Percentiles rank a stretch among this genome's conserved stretches.
Evolutionary conservation across 1,284 basidiomycete species (phyloP).

Genomic region (Ganoderma leucocontextum): DNA sequence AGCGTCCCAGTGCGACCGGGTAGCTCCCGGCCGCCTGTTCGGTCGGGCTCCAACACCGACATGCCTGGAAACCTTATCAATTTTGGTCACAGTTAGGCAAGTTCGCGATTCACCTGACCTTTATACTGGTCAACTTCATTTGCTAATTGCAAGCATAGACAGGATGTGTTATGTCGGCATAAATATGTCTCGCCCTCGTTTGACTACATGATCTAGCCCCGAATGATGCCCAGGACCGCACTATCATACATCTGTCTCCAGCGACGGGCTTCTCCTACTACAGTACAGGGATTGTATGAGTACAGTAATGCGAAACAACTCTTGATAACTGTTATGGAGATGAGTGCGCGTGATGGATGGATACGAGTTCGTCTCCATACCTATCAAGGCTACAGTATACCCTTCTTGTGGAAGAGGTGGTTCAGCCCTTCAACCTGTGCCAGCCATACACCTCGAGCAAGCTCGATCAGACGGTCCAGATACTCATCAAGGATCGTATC

Average conservation of each 20-base stretch:
- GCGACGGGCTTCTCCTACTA: background rate
- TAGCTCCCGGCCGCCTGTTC: background rate
- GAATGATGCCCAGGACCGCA: background rate
- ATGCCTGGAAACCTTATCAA: background rate
- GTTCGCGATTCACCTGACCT: background rate
- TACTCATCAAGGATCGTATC: constrained; percentile 24
- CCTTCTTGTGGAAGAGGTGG: constrained; percentile 23
- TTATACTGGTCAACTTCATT: background rate
- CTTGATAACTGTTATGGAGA: background rate
- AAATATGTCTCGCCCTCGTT: background rate
- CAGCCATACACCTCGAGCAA: constrained; percentile 26
- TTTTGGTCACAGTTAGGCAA: background rate
- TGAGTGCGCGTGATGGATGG: background rate
- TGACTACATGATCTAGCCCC: background rate
- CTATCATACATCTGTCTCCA: background rate
- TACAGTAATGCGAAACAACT: background rate
- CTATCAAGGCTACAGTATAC: constrained; percentile 4
- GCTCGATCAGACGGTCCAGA: constrained; percentile 26
- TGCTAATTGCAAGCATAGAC: background rate
- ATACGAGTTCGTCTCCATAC: background rate
- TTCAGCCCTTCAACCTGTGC: constrained; percentile 26
- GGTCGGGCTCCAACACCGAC: background rate
- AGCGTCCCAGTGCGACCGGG: background rate
- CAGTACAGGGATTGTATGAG: background rate
- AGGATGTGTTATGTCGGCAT: no score